A percentile compares a stretch with the other conserved stretches of the same genome.
These are phyloP conservation scores for Candida ovalis DNA, from an alignment of 805 yeast species.

Conservation along the genomic window DNA sequence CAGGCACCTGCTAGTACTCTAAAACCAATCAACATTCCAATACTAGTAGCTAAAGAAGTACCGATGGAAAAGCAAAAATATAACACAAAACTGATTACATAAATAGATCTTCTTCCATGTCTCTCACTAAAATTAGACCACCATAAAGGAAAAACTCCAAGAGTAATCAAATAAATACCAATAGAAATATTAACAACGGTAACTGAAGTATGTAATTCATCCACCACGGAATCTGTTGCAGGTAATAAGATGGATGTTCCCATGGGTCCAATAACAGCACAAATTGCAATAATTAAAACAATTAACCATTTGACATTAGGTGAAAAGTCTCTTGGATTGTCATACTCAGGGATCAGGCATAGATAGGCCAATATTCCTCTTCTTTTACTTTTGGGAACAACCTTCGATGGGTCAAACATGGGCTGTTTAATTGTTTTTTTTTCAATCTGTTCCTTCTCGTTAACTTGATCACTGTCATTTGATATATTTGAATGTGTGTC, in stretches of 20 bases:
- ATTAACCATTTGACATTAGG: conserved; percentile 44
- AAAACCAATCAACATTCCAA: conserved; percentile 60
- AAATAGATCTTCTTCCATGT: conserved; percentile 72
- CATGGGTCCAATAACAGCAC: conserved; percentile 84
- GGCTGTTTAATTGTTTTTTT: not conserved
- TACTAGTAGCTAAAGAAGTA: conserved; percentile 59
- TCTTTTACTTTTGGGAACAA: conserved; percentile 39
- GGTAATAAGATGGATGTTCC: conserved; percentile 83
- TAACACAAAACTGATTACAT: conserved; percentile 60
- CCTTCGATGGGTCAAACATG: conserved; percentile 22
- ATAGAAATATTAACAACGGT: conserved; percentile 71
- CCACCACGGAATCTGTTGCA: conserved; percentile 58
- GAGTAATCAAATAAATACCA: conserved; percentile 68
- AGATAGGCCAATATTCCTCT: conserved; percentile 56
- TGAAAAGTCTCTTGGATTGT: conserved; percentile 67
- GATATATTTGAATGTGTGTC: not conserved
- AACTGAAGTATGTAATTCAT: conserved; percentile 51
- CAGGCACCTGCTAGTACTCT: conserved; percentile 75
- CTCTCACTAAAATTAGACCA: conserved; percentile 80
- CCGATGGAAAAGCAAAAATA: conserved; percentile 70
- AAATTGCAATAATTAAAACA: conserved; percentile 63
- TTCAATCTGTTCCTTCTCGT: not conserved
- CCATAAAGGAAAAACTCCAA: conserved; percentile 85
- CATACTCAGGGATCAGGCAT: conserved; percentile 62
- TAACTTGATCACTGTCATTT: not conserved